Percentiles rank a stretch among this genome's conserved stretches.
These are phyloP conservation scores for Penicillium bialowiezense DNA, from an alignment of 495 filamentous ascomycete genomes.

Conservation along the genomic window DNA sequence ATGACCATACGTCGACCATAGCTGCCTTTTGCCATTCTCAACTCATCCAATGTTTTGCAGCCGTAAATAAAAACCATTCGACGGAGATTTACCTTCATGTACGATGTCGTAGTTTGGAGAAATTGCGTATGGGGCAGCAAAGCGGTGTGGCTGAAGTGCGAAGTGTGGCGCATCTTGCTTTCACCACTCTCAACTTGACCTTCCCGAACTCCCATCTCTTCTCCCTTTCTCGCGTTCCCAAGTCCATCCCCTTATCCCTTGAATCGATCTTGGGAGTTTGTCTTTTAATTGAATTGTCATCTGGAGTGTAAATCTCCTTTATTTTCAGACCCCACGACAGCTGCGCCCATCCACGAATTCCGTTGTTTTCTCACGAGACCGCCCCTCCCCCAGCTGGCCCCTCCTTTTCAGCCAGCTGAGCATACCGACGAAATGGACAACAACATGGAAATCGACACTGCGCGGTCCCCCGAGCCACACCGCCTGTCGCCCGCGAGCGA, in stretches of 20 bases:
- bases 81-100: neutral
- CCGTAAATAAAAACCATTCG: neutral
- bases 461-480: conserved; percentile 79
- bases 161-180: conserved; percentile 22
- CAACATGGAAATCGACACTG: conserved; percentile 89
- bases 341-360: conserved; percentile 16
- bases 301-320: conserved; percentile 8
- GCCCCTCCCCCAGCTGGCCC: conserved; percentile 37
- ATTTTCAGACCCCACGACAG: conserved; percentile 13
- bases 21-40: no score
- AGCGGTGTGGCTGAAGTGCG: conserved; percentile 28
- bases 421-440: conserved; percentile 70
- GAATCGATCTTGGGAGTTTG: conserved; percentile 18
- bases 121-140: conserved; percentile 1
- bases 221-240: conserved; percentile 22
- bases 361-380: conserved; percentile 41
- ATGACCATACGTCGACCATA: neutral
- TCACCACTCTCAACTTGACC: conserved; percentile 29
- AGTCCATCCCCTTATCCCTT: conserved; percentile 21
- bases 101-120: conserved; percentile 1
- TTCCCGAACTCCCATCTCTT: conserved; percentile 27
- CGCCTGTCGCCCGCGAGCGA: conserved; percentile 70
- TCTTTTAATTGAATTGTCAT: conserved; percentile 17
- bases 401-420: conserved; percentile 28
- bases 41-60: neutral